Evolutionary conservation across 495 filamentous ascomycete species (phyloP).

Genomic region (Neurospora sp.): DNA sequence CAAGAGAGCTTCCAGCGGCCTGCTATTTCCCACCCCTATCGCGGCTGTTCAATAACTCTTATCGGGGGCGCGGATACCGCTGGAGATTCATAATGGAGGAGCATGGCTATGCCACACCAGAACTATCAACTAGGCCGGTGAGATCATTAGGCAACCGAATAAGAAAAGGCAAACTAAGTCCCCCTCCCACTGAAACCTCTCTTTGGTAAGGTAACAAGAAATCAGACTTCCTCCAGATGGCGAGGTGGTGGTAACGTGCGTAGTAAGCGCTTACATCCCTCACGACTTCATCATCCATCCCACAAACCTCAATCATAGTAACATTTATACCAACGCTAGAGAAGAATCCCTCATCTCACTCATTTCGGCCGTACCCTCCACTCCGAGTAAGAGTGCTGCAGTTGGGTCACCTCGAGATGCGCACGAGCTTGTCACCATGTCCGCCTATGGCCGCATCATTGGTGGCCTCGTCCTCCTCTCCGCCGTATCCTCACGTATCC

Average conservation of each 20-base stretch:
- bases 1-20: neutral
- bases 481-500: neutral
- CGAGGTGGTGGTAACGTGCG: neutral
- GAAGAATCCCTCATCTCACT: neutral
- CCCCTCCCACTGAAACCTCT: neutral
- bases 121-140: neutral
- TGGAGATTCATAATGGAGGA: neutral
- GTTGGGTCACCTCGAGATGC: neutral
- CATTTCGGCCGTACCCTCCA: neutral
- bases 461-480: constrained; percentile 11
- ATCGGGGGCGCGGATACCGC: neutral
- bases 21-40: neutral
- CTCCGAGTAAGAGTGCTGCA: neutral
- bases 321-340: neutral
- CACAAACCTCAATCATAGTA: too few relatives aligned
- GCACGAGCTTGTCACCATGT: neutral
- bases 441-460: constrained; percentile 2
- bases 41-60: neutral
- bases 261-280: neutral
- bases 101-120: neutral
- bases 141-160: neutral
- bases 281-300: neutral
- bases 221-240: neutral
- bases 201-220: neutral
- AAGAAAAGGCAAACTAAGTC: neutral